Conservation (phyloP, 2,329 filamentous ascomycete genomes). For the Lecanicillium sp. region DNA sequence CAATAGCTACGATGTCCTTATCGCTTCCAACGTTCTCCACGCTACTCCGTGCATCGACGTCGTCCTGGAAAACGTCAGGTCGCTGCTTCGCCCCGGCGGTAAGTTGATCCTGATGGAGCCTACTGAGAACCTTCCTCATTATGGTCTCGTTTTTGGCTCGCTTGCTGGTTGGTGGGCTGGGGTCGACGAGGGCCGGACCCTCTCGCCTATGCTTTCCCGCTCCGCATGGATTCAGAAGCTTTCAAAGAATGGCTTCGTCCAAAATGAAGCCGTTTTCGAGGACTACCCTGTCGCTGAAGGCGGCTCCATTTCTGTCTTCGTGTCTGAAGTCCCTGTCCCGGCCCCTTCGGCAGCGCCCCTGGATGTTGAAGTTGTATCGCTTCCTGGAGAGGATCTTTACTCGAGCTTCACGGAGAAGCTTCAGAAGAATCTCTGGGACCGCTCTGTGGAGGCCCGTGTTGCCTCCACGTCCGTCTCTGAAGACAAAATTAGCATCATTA, state of each 20-base stretch:
- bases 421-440: constrained; percentile 9
- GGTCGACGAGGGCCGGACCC: constrained; percentile 19
- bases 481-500: constrained; percentile 10
- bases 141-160: constrained; percentile 25
- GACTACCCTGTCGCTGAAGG: constrained; percentile 15
- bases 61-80: constrained; percentile 17
- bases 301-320: constrained; percentile 13
- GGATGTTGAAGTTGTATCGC: constrained; percentile 5
- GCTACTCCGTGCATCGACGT: constrained; percentile 23
- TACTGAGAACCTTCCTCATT: constrained; percentile 19
- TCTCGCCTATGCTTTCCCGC: constrained; percentile 13
- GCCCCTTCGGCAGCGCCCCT: constrained; percentile 6
- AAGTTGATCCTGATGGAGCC: constrained; percentile 38
- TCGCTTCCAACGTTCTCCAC: constrained; percentile 34
- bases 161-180: constrained; percentile 34
- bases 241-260: constrained; percentile 13
- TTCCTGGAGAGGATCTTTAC: not conserved
- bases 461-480: constrained; percentile 1
- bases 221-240: constrained; percentile 14
- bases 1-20: constrained; percentile 31
- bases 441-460: not conserved
- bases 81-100: constrained; percentile 38
- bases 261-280: constrained; percentile 12
- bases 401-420: constrained; percentile 11
- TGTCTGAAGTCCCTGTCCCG: constrained; percentile 4